phyloP scores from a whole-genome alignment of 2,329 filamentous ascomycete genomes.

The Colletotrichum caudatum region DNA sequence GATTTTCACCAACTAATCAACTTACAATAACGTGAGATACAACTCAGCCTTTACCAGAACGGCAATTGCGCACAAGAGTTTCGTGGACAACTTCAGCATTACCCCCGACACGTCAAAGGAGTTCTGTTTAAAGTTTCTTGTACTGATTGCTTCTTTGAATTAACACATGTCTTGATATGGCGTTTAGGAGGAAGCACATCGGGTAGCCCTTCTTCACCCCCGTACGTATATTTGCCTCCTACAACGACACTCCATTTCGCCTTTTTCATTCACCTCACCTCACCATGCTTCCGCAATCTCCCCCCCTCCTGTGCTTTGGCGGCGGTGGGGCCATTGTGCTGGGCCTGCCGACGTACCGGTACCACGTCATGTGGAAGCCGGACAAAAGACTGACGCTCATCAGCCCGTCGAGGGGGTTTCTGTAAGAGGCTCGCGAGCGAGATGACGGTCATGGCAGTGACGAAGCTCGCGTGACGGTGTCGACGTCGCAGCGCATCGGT shows the following conservation, averaged over 20 bases:
- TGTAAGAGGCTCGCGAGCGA: conserved; percentile 64
- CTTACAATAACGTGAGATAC: conserved; percentile 60
- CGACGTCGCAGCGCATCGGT: conserved; percentile 63
- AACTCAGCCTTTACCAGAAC: conserved; percentile 67
- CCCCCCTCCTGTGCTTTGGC: conserved; percentile 51
- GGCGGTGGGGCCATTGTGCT: conserved; percentile 63
- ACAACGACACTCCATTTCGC: too few relatives aligned
- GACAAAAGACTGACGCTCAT: conserved; percentile 68
- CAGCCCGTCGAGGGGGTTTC: conserved; percentile 63
- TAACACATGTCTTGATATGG: too few relatives aligned
- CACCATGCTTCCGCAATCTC: too few relatives aligned
- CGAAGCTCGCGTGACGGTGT: conserved; percentile 63
- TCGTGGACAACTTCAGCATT: conserved; percentile 57
- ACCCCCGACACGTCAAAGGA: conserved; percentile 46
- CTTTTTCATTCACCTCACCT: too few relatives aligned
- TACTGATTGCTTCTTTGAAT: too few relatives aligned
- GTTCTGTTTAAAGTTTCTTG: conserved; percentile 51
- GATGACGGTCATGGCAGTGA: conserved; percentile 66
- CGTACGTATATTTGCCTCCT: too few relatives aligned
- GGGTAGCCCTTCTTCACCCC: too few relatives aligned
- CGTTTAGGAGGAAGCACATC: too few relatives aligned
- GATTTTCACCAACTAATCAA: too few relatives aligned
- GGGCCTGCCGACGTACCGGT: conserved; percentile 73
- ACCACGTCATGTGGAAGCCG: conserved; percentile 71
- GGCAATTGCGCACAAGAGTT: conserved; percentile 62